Evolutionary conservation across 2,329 filamentous ascomycete genomes (phyloP).

Genomic region (Bipolaris zeicola): DNA sequence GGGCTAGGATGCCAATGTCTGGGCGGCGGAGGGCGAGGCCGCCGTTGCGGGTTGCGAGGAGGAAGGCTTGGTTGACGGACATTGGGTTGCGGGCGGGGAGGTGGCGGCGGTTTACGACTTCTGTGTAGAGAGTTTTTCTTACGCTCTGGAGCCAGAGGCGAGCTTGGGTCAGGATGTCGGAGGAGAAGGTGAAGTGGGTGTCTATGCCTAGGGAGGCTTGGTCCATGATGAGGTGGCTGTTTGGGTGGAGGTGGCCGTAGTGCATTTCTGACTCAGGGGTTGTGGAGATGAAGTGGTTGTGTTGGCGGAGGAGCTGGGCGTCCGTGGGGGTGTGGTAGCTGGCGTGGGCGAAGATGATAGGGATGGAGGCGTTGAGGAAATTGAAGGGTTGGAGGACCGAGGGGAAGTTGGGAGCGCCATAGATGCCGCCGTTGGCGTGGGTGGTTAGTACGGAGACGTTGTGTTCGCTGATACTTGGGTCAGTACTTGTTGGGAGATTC

Average conservation of each 20-base stretch:
- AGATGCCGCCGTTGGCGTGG: conserved; percentile 28
- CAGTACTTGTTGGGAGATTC: neutral
- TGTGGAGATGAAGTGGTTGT: conserved; percentile 61
- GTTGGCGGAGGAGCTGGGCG: conserved; percentile 52
- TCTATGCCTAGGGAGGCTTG: conserved; percentile 61
- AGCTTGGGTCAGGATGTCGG: conserved; percentile 55
- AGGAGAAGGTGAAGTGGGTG: conserved; percentile 60
- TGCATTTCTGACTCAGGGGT: conserved; percentile 66
- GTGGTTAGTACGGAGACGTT: conserved; percentile 52
- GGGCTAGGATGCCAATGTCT: conserved; percentile 58
- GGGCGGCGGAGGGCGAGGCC: conserved; percentile 57
- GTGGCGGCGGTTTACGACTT: conserved; percentile 50
- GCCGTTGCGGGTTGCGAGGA: conserved; percentile 60
- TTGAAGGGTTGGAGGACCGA: conserved; percentile 31
- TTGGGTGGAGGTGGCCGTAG: conserved; percentile 60
- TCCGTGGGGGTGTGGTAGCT: conserved; percentile 52
- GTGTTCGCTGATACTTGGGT: conserved; percentile 7
- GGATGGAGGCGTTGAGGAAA: conserved; percentile 52
- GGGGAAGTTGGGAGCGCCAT: conserved; percentile 23
- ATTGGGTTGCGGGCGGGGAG: conserved; percentile 59
- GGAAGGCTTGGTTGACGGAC: conserved; percentile 61
- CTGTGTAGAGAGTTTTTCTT: conserved; percentile 49
- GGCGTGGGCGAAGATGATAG: conserved; percentile 61
- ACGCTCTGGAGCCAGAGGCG: conserved; percentile 60
- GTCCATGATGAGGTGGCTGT: conserved; percentile 54